Base-by-base conservation (phyloP, 768 basidiomycete genomes). In the Nidula microcarpa region DNA sequence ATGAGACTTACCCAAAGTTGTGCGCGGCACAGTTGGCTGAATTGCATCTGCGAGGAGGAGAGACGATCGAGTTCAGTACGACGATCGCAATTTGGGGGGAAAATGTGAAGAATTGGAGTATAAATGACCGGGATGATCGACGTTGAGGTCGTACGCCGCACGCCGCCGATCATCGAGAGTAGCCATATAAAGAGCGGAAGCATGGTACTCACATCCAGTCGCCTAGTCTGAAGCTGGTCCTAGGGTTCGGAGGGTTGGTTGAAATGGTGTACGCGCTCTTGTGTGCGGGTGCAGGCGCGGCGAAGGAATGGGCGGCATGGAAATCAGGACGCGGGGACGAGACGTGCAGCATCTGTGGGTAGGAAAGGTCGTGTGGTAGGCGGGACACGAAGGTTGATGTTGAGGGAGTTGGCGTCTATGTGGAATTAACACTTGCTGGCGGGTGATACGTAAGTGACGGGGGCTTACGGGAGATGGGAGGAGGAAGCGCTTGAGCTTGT, bases 1-100 rank as follows among this genome's bases (percentile, higher is more conserved):
- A 18, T 14, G 44, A 30, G 44, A 81, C 86, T 75, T 67, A 90
- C 89, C 86, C 86, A 75, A 91, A 92, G 72, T 92, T 92, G 67
- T 91, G 88, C 11, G 87, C 89, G 60, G 82, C 85, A 66, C 90
- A 92, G 46, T 77, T 82, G 58, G 80, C 74, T 52, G 81, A 79
- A 52, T 71, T 72, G 64, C 89, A 91, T 74, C 89, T 89, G 63
- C 53, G 59, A 39, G 50, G 45, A 51, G 47, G 53, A 55, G 49
- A 61, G 61, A 66, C 53, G 60, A 62, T 35, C 54, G 56, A 59
- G 57, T 59, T 56, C 49, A 51, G 41, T 46, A 16, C 60, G 56
- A 57, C 54, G 59, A 55, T 43, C 52, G 16, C 35, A 46, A 17
- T 56, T 51, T 59, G 55, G 57, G 52, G 46, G 49, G 53, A 49